Base-by-base conservation (phyloP, 2,329 filamentous ascomycete species). In the Aschersonia sp. region DNA sequence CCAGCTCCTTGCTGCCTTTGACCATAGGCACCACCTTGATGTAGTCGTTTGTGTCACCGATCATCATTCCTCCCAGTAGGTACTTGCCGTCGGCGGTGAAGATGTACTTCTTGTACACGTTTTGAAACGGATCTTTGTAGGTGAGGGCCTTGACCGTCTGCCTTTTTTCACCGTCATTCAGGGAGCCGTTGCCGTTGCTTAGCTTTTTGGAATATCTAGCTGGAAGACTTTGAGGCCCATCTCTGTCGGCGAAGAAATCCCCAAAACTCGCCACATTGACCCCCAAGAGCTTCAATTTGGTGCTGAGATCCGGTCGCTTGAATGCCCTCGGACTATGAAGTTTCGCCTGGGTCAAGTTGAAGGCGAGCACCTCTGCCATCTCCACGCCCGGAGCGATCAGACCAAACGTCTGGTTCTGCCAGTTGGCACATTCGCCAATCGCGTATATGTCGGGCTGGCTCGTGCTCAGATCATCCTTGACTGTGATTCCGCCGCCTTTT, bases 31-130 rank as follows among this genome's bases (percentile, higher is more conserved):
- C 85, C 29, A 95, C 68, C 62, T 91, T 94, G 66, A 94, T 77
- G 59, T 94, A 95, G 66, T 95, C 89, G 52, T 78, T 84, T 0
- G 87, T 94, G 58, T 95, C 89, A 40, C 89, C 89, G 51, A 95
- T 92, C 87, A 95, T 94, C 87, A 95, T 95, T 4, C 89, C 89
- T n/a, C 89, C 89, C 0, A 95, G 77, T 1, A 95, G 70, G 57
- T 91, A 91, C 61, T 94, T 94, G 30, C 89, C 89, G 59, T 95
- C 89, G 59, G 82, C 70, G 0, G 89, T 94, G 59, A 95, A 95
- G 9, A 95, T 69, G 62, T 92, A 95, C 60, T 95, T 95, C 64
- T 95, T 95, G 69, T 95, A 95, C 1, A 95, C 79, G 45, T 87
- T 82, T 48, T 81, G 76, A 60, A 95, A 95, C 0, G 89, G 89